phyloP scores from a whole-genome alignment of 1,284 basidiomycete species.

The Ceratobasidium sp. region DNA sequence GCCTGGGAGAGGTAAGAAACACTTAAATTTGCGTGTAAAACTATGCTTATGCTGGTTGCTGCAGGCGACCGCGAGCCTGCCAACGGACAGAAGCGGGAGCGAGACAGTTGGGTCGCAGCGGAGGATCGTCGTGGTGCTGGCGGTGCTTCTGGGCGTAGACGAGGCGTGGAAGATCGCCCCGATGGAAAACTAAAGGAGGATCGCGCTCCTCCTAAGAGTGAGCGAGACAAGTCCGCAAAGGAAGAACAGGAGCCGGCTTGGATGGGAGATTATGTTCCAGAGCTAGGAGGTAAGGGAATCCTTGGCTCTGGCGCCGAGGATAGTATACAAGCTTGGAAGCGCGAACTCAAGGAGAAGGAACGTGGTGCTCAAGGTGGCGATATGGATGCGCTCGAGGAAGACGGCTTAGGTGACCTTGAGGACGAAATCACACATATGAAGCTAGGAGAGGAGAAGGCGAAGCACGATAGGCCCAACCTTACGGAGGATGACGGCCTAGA shows the following conservation, averaged over 20 bases:
- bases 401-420: conserved; percentile 10
- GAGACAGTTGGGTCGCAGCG: conserved; percentile 62
- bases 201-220: conserved; percentile 51
- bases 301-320: conserved; percentile 75
- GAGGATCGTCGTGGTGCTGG: conserved; percentile 67
- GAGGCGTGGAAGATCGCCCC: conserved; percentile 53
- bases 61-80: conserved; percentile 64
- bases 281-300: conserved; percentile 55
- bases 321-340: conserved; percentile 91
- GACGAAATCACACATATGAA: conserved; percentile 35
- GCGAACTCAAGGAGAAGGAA: conserved; percentile 85
- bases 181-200: conserved; percentile 43
- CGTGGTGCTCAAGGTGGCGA: conserved; percentile 51
- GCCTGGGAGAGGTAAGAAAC: conserved; percentile 18
- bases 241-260: conserved; percentile 88
- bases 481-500: conserved; percentile 63
- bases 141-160: conserved; percentile 70
- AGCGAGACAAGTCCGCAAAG: conserved; percentile 52
- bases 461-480: conserved; percentile 2
- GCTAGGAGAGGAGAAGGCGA: conserved; percentile 26
- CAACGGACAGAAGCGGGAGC: conserved; percentile 56
- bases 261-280: conserved; percentile 89
- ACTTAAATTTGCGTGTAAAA: not conserved
- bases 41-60: not conserved
- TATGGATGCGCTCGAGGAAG: conserved; percentile 14